A percentile compares a stretch with the other conserved stretches of the same genome.
Evolutionary conservation across 202 grass and related monocot species (phyloP).

Genomic region (Bolboschoenoplectus hybrid): DNA sequence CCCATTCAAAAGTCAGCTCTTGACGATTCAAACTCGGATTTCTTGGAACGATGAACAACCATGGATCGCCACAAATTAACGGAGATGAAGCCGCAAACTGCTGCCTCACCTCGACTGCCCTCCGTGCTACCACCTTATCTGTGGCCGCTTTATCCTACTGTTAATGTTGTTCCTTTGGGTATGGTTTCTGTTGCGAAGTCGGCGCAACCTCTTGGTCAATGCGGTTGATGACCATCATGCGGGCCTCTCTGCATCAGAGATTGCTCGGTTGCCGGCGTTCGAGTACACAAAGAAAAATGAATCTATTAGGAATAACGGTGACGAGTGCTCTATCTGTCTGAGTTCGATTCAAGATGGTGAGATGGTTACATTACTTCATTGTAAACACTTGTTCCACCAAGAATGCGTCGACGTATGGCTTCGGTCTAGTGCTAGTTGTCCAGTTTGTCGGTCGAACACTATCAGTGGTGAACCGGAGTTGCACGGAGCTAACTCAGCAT

Average conservation of each 20-base stretch:
- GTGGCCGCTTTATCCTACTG: conserved; percentile 45
- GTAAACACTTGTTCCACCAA: conserved; percentile 63
- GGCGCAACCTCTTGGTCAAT: conserved; percentile 7
- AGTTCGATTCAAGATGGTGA: conserved; percentile 51
- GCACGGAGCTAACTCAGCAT: not conserved
- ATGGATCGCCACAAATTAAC: not conserved
- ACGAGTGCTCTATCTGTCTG: conserved; percentile 66
- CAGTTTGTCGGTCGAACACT: conserved; percentile 56
- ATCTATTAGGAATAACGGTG: not conserved
- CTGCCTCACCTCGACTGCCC: conserved; percentile 39
- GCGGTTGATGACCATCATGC: not conserved
- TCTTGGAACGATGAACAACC: conserved; percentile 13
- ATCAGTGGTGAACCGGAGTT: conserved; percentile 19
- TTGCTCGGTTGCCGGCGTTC: conserved; percentile 59
- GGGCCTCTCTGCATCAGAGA: conserved; percentile 50
- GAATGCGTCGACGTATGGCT: conserved; percentile 72
- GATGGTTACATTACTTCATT: conserved; percentile 50
- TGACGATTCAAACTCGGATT: conserved; percentile 3
- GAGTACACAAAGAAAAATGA: conserved; percentile 36
- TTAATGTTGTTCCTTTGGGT: conserved; percentile 45
- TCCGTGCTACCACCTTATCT: conserved; percentile 35
- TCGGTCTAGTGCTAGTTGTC: conserved; percentile 49
- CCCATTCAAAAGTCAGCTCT: not conserved
- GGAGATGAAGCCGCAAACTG: conserved; percentile 2
- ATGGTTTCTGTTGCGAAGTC: conserved; percentile 22